Percentiles rank a stretch among this genome's conserved stretches.
These are phyloP conservation scores for Cryptomeria japonica DNA, from an alignment of 75 land plant genomes.

Conservation along the genomic window DNA sequence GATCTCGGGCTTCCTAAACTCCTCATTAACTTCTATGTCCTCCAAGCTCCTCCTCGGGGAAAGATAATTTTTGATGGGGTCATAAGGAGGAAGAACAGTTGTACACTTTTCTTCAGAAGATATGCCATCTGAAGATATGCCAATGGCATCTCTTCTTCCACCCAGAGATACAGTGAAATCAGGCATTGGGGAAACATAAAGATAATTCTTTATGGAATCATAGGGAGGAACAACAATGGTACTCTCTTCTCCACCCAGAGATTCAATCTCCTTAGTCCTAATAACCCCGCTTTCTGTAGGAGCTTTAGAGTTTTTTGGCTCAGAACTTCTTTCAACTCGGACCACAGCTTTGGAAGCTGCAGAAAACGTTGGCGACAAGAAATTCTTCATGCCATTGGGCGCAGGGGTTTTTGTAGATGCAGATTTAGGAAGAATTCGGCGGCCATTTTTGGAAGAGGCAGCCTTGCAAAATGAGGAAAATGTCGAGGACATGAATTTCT, in stretches of 20 bases:
- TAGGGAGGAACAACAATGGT: conserved; percentile 41
- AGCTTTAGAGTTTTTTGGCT: no score
- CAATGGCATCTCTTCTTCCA: no score
- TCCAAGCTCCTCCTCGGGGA: conserved; percentile 54
- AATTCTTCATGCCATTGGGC: conserved; percentile 30
- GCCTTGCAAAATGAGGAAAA: no score
- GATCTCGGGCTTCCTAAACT: conserved; percentile 10
- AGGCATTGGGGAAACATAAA: conserved; percentile 13
- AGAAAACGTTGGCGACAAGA: conserved; percentile 65
- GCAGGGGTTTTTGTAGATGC: conserved; percentile 11
- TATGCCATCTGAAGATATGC: not conserved
- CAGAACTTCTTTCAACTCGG: conserved; percentile 30
- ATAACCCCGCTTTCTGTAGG: no score
- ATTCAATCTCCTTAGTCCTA: no score
- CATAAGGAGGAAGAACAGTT: conserved; percentile 47
- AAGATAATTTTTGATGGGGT: conserved; percentile 52
- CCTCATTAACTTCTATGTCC: conserved; percentile 1
- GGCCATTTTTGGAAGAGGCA: not conserved
- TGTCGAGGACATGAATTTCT: no score
- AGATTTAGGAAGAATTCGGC: not conserved
- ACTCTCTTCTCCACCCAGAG: not conserved
- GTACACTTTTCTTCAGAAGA: not conserved
- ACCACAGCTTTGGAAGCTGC: conserved; percentile 47
- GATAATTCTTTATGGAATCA: conserved; percentile 42
- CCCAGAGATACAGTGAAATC: no score